Conservation (phyloP, 306 rosid genomes). For the Cucurbita pepo region DNA sequence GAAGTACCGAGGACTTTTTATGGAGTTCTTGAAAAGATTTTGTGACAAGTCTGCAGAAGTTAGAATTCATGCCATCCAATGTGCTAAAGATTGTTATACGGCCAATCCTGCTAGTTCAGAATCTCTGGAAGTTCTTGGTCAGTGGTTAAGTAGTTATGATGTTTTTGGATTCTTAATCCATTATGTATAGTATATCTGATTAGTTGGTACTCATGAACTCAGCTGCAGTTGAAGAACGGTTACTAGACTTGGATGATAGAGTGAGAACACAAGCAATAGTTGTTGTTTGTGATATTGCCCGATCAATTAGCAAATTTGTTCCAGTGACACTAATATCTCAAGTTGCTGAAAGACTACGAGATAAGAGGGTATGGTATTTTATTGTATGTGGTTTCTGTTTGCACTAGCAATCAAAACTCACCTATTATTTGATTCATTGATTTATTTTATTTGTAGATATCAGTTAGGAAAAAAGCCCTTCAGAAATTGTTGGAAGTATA, state of each 20-base stretch:
- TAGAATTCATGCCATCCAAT: slow-evolving; percentile 63
- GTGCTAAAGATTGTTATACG: slow-evolving; percentile 48
- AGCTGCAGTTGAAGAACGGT: slow-evolving; percentile 67
- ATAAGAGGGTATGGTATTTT: slow-evolving; percentile 82
- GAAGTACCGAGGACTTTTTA: slow-evolving; percentile 50
- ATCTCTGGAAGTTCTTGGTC: slow-evolving; percentile 56
- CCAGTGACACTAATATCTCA: slow-evolving; percentile 46
- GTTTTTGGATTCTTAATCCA: slow-evolving; percentile 7
- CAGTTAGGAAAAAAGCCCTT: slow-evolving; percentile 64
- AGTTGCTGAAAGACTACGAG: slow-evolving; percentile 65
- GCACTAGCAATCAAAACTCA: neutral
- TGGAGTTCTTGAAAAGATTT: slow-evolving; percentile 72
- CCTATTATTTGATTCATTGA: neutral
- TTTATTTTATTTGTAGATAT: slow-evolving; percentile 26
- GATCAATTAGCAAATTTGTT: slow-evolving; percentile 36
- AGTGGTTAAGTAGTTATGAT: slow-evolving; percentile 20
- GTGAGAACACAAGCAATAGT: slow-evolving; percentile 75
- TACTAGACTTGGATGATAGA: slow-evolving; percentile 65
- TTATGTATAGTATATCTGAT: slow-evolving; percentile 8
- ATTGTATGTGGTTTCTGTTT: neutral
- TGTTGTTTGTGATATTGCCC: slow-evolving; percentile 77
- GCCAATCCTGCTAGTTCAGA: slow-evolving; percentile 39
- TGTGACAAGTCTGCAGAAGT: slow-evolving; percentile 83
- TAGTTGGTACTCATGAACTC: slow-evolving; percentile 20
- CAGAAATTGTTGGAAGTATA: slow-evolving; percentile 63